A percentile compares a stretch with the other conserved stretches of the same genome.
These are phyloP conservation scores for Mucor piriformis DNA, from an alignment of 371 early-diverging fungal genomes.

Conservation along the genomic window DNA sequence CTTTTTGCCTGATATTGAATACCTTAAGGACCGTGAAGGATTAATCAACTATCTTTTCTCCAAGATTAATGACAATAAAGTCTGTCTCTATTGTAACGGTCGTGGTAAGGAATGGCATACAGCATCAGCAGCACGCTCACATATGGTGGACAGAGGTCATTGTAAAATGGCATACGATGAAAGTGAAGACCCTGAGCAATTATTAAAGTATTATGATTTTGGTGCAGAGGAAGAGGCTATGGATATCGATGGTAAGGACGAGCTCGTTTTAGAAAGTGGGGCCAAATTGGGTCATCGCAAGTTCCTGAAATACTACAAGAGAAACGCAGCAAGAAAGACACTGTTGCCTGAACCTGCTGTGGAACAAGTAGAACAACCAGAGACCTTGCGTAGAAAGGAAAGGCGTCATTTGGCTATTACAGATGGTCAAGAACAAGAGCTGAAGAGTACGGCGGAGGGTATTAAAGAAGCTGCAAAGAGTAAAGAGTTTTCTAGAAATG, in stretches of 20 bases:
- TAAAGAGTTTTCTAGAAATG: conserved; percentile 5
- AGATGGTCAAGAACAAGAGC: conserved; percentile 10
- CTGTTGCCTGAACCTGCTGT: conserved; percentile 25
- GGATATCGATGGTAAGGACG: conserved; percentile 30
- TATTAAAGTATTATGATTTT: conserved; percentile 79
- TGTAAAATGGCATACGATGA: conserved; percentile 92
- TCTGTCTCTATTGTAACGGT: conserved; percentile 94
- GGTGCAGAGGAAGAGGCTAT: conserved; percentile 13
- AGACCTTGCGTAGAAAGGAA: conserved; percentile 24
- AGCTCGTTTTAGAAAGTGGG: conserved; percentile 83
- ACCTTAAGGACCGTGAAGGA: conserved; percentile 82
- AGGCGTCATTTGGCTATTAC: conserved; percentile 20
- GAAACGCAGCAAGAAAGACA: conserved; percentile 58
- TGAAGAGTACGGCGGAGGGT: conserved; percentile 12
- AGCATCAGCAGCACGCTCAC: conserved; percentile 88
- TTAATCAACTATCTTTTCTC: conserved; percentile 87
- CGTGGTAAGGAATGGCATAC: conserved; percentile 83
- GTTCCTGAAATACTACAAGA: conserved; percentile 77
- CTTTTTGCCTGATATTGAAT: conserved; percentile 97
- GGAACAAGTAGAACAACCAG: conserved; percentile 13
- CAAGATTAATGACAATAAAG: conserved; percentile 86
- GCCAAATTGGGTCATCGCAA: conserved; percentile 80
- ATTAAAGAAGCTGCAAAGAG: background rate
- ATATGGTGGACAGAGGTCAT: conserved; percentile 96
- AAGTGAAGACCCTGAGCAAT: conserved; percentile 85